Percentiles rank a stretch among this genome's conserved stretches.
Conservation (phyloP, 305 asterid species). For the Solanum hybrid region DNA sequence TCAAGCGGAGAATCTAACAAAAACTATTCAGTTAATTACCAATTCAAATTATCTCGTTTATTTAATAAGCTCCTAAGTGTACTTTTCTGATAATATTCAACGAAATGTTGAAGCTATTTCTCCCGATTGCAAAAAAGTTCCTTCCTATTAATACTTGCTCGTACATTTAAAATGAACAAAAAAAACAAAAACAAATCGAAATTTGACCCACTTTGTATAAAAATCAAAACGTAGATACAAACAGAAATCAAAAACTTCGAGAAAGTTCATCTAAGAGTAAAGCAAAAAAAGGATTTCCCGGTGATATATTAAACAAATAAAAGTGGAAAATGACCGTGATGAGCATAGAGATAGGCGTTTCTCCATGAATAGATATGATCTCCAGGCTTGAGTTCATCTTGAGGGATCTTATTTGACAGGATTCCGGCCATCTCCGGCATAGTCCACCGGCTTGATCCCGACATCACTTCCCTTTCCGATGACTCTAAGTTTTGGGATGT, state of each 20-base stretch:
- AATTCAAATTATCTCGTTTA: neutral
- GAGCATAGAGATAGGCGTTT: conserved; percentile 65
- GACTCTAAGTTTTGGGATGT: neutral
- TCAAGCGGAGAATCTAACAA: neutral
- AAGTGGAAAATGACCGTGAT: conserved; percentile 43
- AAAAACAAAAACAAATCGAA: neutral
- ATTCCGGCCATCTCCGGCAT: conserved; percentile 22
- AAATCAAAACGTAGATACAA: neutral
- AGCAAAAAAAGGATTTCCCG: neutral
- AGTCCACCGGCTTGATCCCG: neutral
- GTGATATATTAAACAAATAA: neutral
- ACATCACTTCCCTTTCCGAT: neutral
- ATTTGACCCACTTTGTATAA: neutral
- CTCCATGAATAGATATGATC: conserved; percentile 96
- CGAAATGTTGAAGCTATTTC: neutral
- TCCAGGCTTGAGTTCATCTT: conserved; percentile 50
- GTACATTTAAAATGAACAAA: neutral
- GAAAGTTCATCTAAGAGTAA: neutral
- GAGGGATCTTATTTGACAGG: conserved; percentile 54
- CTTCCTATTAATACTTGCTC: neutral
- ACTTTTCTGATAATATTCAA: neutral
- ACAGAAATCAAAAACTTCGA: neutral
- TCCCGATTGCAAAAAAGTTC: neutral
- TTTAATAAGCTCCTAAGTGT: neutral
- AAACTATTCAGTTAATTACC: neutral